phyloP scores from a whole-genome alignment of 495 filamentous ascomycete species.

The Pseudotulostoma volvatum region DNA sequence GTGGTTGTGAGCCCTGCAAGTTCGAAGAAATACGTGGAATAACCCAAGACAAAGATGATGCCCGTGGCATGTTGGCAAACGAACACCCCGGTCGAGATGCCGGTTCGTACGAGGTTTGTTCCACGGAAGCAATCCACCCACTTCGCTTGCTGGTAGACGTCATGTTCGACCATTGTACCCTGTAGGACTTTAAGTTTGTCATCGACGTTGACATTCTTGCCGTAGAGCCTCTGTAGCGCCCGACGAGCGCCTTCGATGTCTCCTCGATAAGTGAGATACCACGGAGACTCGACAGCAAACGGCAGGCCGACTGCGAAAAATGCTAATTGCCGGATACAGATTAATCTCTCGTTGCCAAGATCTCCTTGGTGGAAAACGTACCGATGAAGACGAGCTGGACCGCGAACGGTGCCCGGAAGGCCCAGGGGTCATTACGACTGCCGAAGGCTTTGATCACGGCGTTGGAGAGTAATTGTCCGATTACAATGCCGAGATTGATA shows the following conservation, averaged over 20 bases:
- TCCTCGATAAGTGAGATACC: conserved; percentile 26
- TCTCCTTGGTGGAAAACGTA: too few species aligned
- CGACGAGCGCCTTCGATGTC: conserved; percentile 19
- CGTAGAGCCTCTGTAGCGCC: conserved; percentile 18
- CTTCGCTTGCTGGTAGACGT: conserved; percentile 8
- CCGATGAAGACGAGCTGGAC: conserved; percentile 18
- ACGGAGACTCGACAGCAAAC: conserved; percentile 31
- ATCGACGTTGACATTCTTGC: conserved; percentile 5
- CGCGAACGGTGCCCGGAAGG: conserved; percentile 16
- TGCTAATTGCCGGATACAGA: conserved; percentile 1
- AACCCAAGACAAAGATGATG: conserved; percentile 23
- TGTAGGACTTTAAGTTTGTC: conserved; percentile 10
- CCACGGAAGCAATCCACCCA: conserved; percentile 28
- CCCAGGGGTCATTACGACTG: conserved; percentile 14
- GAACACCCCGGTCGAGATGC: conserved; percentile 28
- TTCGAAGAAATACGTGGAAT: conserved; percentile 48
- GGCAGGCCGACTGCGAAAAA: conserved; percentile 18
- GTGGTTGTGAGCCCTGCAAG: conserved; percentile 38
- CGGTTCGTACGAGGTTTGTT: conserved; percentile 26
- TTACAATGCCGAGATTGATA: conserved; percentile 21
- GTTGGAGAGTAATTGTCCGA: conserved; percentile 22
- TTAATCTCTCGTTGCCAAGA: too few species aligned
- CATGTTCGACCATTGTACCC: conserved; percentile 17
- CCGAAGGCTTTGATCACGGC: conserved; percentile 21
- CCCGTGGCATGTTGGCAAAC: conserved; percentile 27